phyloP scores from a whole-genome alignment of 225 moss, liverwort and hornwort species.

The Bryum argenteum region DNA sequence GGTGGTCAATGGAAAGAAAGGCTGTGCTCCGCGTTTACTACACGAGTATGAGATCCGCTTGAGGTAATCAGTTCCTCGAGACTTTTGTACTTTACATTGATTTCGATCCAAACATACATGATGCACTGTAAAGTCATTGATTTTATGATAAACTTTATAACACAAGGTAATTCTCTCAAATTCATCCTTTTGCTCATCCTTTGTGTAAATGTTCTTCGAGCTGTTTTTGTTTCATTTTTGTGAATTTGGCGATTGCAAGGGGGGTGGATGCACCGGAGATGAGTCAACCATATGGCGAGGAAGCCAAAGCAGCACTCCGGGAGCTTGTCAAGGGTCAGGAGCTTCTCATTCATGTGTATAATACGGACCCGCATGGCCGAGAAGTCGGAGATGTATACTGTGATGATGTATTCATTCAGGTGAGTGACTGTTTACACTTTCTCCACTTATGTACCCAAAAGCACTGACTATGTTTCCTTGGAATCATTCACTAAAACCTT shows the following conservation, averaged over 20 bases:
- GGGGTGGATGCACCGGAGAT: slow-evolving; percentile 68
- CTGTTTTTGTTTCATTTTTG: no score
- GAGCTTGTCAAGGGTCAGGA: slow-evolving; percentile 44
- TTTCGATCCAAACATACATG: no score
- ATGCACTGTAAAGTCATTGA: no score
- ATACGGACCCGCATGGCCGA: slow-evolving; percentile 49
- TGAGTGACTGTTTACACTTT: neutral
- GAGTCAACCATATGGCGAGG: slow-evolving; percentile 34
- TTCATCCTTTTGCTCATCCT: no score
- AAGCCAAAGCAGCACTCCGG: slow-evolving; percentile 34
- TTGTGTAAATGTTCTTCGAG: no score
- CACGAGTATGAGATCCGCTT: slow-evolving; percentile 49
- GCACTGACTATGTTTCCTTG: no score
- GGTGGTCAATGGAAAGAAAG: slow-evolving; percentile 30
- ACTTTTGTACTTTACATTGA: no score
- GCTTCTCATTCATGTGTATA: slow-evolving; percentile 55
- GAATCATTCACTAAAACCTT: no score
- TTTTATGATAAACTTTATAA: no score
- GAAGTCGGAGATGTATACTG: slow-evolving; percentile 58
- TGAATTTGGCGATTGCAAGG: slow-evolving; percentile 25
- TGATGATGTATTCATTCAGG: slow-evolving; percentile 60
- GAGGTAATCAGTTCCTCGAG: slow-evolving; percentile 27
- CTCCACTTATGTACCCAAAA: neutral
- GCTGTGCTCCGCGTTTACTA: slow-evolving; percentile 32
- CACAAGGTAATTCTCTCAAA: no score